Percentiles rank a stretch among this genome's conserved stretches.
These are phyloP conservation scores for Alloascoidea africana DNA, from an alignment of 805 yeast species.

Conservation along the genomic window DNA sequence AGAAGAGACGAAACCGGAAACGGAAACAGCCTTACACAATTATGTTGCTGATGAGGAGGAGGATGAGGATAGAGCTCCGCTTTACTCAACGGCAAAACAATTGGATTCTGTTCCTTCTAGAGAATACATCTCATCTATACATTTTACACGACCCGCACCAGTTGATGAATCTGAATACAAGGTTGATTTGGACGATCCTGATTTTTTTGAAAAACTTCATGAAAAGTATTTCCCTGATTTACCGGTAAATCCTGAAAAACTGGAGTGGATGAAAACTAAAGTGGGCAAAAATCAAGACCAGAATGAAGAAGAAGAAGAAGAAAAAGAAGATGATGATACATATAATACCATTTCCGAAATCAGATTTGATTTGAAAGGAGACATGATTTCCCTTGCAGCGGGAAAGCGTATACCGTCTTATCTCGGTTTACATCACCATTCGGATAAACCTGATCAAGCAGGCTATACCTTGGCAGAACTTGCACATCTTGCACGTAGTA, in stretches of 20 bases:
- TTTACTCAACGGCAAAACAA: slow-evolving; percentile 29
- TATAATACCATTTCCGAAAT: slow-evolving; percentile 28
- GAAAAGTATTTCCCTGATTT: slow-evolving; percentile 81
- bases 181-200: slow-evolving; percentile 50
- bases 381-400: slow-evolving; percentile 46
- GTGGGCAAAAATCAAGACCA: slow-evolving; percentile 22
- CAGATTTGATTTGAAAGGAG: slow-evolving; percentile 81
- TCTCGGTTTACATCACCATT: slow-evolving; percentile 81
- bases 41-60: slow-evolving; percentile 14
- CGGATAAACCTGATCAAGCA: slow-evolving; percentile 76
- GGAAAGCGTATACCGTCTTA: slow-evolving; percentile 33
- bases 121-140: slow-evolving; percentile 33
- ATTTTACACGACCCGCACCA: slow-evolving; percentile 43
- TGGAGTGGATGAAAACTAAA: slow-evolving; percentile 86
- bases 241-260: slow-evolving; percentile 64
- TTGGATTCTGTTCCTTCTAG: slow-evolving; percentile 27
- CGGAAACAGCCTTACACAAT: slow-evolving; percentile 20
- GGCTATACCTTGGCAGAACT: slow-evolving; percentile 85
- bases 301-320: slow-evolving; percentile 7
- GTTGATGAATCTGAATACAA: slow-evolving; percentile 17
- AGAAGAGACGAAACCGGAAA: slow-evolving; percentile 7
- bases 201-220: slow-evolving; percentile 65
- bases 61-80: slow-evolving; percentile 12
- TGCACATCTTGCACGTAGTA: slow-evolving; percentile 63
- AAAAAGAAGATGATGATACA: slow-evolving; percentile 16